Evolutionary conservation across 2,329 filamentous ascomycete genomes (phyloP), one percentile per base, ranked within the genome.

Genomic region (Aspergillus sp.): DNA sequence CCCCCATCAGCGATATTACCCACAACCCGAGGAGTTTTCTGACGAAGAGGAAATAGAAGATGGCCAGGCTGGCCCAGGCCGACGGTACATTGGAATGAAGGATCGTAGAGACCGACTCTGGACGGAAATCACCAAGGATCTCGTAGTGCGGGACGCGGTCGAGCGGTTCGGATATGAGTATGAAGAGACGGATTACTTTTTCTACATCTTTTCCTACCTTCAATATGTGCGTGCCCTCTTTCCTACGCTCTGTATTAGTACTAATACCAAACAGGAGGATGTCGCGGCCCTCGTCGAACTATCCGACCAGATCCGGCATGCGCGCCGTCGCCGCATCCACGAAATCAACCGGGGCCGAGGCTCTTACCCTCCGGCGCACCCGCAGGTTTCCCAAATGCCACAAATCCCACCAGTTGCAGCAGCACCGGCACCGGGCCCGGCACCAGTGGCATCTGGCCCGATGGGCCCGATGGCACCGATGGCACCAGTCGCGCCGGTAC

Each of bases 41-140:
- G n/a, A 83, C 38, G 66, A 71, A 40, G 64, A 67, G 43, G 77
- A 19, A 8, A 26, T 79, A 55, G 72, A 75, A 27, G 73, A 72
- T 12, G 80, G 83, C 58, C 58, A 27, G 62, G 65, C 5, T 63
- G 65, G 9, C 65, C 73, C 48, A 62, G 19, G 19, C 26, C 75
- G 74, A 44, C 70, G 77, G 30, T 67, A 70, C 42, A 61, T 62
- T 6, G 61, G 61, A 5, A 52, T 63, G 35, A 67, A 66, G 34
- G 59, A 69, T 39, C 36, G 27, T 9, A 19, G 26, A 39, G 77
- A 79, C 47, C 81, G 85, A 49, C 86, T 94, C 73, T 97, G 91
- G 91, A 98, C 93, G 0, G 93, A 97, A 69, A 88, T 98, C 57
- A 94, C 91, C 41, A 95, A 94, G 70, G 90, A 95, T 56, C 71